A percentile compares a stretch with the other conserved stretches of the same genome.
Evolutionary conservation across 2,329 filamentous ascomycete species (phyloP).

Genomic region (Knufia fluminis): DNA sequence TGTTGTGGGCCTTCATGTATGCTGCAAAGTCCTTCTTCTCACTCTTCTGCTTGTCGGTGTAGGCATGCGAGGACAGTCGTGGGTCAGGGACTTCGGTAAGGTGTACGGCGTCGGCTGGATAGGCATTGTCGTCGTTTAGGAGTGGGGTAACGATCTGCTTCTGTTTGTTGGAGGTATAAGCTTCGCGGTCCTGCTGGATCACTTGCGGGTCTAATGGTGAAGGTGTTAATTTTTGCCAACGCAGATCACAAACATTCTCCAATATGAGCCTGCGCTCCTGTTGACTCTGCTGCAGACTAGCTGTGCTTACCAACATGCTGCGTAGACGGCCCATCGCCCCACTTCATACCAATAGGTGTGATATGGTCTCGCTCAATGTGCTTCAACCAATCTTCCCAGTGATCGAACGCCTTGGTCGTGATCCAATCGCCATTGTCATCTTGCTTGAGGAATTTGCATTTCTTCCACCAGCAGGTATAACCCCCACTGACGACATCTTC

Average conservation of each 20-base stretch:
- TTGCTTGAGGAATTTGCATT: constrained; percentile 22
- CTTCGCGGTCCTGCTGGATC: constrained; percentile 15
- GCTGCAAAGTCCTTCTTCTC: constrained; percentile 29
- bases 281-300: neutral
- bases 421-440: constrained; percentile 24
- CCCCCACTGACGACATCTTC: constrained; percentile 13
- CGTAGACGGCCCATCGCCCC: constrained; percentile 51
- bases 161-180: neutral
- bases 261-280: neutral
- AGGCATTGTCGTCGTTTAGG: constrained; percentile 6
- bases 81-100: constrained; percentile 19
- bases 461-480: constrained; percentile 28
- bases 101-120: constrained; percentile 27
- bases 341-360: constrained; percentile 44
- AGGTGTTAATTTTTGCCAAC: constrained; percentile 21
- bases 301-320: constrained; percentile 46
- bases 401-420: constrained; percentile 27
- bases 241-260: constrained; percentile 7
- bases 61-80: neutral
- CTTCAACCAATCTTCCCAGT: constrained; percentile 36
- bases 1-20: constrained; percentile 35
- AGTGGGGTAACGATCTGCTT: neutral
- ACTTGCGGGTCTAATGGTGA: constrained; percentile 4
- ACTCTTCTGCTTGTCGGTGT: constrained; percentile 14
- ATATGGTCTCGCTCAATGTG: constrained; percentile 48